Percentiles rank a stretch among this genome's conserved stretches.
Evolutionary conservation across 345 rosid species (phyloP).

Genomic region (Corchorus olitorius): DNA sequence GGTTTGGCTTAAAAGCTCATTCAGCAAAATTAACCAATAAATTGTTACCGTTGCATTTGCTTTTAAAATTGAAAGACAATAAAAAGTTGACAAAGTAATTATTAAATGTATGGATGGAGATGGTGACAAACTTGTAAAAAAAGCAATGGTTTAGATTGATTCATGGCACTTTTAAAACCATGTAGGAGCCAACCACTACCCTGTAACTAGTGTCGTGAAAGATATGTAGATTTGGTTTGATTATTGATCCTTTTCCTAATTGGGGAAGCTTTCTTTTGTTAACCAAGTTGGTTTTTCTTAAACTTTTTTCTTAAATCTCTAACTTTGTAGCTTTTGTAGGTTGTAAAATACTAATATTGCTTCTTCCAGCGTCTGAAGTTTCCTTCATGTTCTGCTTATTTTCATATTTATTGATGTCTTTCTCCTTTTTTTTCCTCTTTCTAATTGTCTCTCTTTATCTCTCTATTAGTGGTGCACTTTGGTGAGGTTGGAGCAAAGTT

Average conservation of each 20-base stretch:
- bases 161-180: neutral
- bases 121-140: neutral
- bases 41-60: neutral
- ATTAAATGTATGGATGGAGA: neutral
- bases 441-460: too few species aligned
- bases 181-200: conserved; percentile 13
- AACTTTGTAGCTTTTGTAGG: too few species aligned
- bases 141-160: neutral
- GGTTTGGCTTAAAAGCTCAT: too few species aligned
- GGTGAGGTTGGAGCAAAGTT: too few species aligned
- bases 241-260: conserved; percentile 10
- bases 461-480: too few species aligned
- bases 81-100: conserved; percentile 8
- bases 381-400: too few species aligned
- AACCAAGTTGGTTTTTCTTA: conserved; percentile 1
- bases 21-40: neutral
- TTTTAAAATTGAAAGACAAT: conserved; percentile 13
- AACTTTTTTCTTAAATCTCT: too few species aligned
- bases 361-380: too few species aligned
- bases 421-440: too few species aligned
- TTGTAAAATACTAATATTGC: too few species aligned
- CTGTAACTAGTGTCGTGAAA: neutral
- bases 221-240: neutral
- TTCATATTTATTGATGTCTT: too few species aligned
- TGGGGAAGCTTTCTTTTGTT: conserved; percentile 11